phyloP scores from a whole-genome alignment of 208 protist species.

The Acanthamoeba healyi region DNA sequence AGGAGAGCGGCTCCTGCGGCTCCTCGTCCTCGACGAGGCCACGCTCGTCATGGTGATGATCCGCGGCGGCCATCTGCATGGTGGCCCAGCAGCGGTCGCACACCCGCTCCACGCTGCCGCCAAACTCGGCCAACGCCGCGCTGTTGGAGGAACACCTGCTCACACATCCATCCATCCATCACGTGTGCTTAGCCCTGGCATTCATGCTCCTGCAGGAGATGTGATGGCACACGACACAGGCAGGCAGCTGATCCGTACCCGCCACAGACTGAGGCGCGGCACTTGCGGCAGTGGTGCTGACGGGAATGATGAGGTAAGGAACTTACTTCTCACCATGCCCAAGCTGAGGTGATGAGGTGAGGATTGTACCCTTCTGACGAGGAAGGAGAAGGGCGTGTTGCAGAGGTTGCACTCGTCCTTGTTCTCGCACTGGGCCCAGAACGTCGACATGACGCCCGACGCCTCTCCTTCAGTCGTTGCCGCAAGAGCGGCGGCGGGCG shows the following conservation, averaged over 20 bases:
- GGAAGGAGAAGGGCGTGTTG: constrained; percentile 19
- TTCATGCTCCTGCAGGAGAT: too few species aligned
- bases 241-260: neutral
- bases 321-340: too few species aligned
- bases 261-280: constrained; percentile 8
- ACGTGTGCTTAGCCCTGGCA: too few species aligned
- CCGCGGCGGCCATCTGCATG: neutral
- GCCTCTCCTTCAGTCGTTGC: neutral
- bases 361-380: constrained; percentile 7
- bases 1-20: neutral
- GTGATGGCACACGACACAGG: too few species aligned
- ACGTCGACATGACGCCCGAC: neutral
- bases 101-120: constrained; percentile 25
- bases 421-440: constrained; percentile 55
- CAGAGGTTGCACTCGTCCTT: constrained; percentile 48
- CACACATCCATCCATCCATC: neutral
- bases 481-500: too few species aligned
- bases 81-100: constrained; percentile 32
- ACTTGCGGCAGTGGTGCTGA: constrained; percentile 57
- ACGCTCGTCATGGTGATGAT: neutral
- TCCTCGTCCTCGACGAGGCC: neutral
- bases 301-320: neutral
- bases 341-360: neutral
- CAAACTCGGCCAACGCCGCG: constrained; percentile 9
- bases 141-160: constrained; percentile 20